phyloP scores from a whole-genome alignment of 192 early-diverging fungal genomes.

The Geranomyces michiganensis region DNA sequence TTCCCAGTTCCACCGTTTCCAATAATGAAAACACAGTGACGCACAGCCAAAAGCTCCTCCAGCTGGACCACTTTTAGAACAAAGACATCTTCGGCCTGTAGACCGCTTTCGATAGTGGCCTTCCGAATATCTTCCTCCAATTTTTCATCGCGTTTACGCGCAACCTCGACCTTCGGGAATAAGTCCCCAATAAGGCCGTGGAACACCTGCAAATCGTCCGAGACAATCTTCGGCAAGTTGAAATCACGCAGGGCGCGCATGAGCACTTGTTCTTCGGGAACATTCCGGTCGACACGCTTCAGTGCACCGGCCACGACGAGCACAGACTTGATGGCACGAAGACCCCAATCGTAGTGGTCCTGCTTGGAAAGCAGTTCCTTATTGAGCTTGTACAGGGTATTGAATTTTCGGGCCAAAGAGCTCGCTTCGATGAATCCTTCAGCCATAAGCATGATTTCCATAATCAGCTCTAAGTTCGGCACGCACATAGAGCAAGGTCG shows the following conservation, averaged over 20 bases:
- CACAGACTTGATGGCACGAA: conserved; percentile 69
- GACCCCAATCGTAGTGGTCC: conserved; percentile 73
- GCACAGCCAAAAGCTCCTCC: conserved; percentile 65
- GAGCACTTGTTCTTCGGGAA: conserved; percentile 67
- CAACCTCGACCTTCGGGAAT: conserved; percentile 66
- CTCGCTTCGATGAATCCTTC: conserved; percentile 72
- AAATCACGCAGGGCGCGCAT: conserved; percentile 72
- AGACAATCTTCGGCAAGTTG: conserved; percentile 69
- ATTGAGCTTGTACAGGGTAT: conserved; percentile 67
- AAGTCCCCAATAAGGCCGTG: conserved; percentile 67
- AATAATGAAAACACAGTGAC: conserved; percentile 72
- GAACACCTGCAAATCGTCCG: conserved; percentile 69
- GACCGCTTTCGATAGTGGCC: conserved; percentile 61
- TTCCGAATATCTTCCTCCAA: conserved; percentile 67
- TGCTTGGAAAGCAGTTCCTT: conserved; percentile 67
- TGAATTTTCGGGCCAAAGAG: conserved; percentile 64
- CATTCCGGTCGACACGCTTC: conserved; percentile 62
- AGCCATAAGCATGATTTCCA: conserved; percentile 74
- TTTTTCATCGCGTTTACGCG: conserved; percentile 60
- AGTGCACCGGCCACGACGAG: conserved; percentile 66
- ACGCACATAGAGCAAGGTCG: conserved; percentile 69
- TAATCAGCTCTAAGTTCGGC: conserved; percentile 68
- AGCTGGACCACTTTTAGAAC: conserved; percentile 66
- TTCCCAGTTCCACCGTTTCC: conserved; percentile 69
- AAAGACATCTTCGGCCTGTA: conserved; percentile 69